Base-by-base conservation (phyloP, 768 basidiomycete species). In the Mycena vulgaris region DNA sequence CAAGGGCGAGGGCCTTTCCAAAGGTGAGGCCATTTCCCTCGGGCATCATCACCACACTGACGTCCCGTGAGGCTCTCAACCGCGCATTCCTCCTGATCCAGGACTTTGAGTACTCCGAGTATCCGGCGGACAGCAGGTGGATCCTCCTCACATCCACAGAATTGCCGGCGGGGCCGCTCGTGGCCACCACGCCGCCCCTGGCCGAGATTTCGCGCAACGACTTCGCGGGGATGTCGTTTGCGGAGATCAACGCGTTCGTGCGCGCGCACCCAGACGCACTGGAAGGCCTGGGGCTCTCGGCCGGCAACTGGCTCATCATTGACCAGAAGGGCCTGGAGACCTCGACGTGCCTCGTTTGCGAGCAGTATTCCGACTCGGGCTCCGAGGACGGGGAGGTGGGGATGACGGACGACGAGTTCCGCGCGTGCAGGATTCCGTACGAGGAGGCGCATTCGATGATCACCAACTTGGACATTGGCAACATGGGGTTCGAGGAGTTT, bases 281-380 rank as follows among this genome's bases (percentile, higher is more conserved):
- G 31, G 40, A 13, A 16, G 28, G 17, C 1, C 10, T 30, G 17
- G 48, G 25, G 3, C 25, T 71, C 4, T 63, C 65, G 14, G 3
- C 30, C 1, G 8, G 17, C 21, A 17, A 57, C 52, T 71, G 70
- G 70, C 27, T 67, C 14, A 31, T 71, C 17, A 62, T 71, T 39
- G 70, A 71, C 49, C 60, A 71, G 53, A 40, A 25, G 21, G 70
- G 70, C 14, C 55, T 68, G 7, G 70, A 67, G 48, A 63, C 66
- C 16, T 68, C 61, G 21, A 71, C 70, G 37, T 71, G 70, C 16
- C 33, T 67, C 27, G 70, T 68, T 8, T 62, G 59, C 40, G 61
- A 68, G 56, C 70, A 47, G 56, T 17, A 39, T 16, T 39, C 10
- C 39, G 17, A 39, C 39, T 16, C 19, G 13, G 49, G 40, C 14